phyloP scores from a whole-genome alignment of 2,329 filamentous ascomycete species.

The Botrytis pseudocinerea region DNA sequence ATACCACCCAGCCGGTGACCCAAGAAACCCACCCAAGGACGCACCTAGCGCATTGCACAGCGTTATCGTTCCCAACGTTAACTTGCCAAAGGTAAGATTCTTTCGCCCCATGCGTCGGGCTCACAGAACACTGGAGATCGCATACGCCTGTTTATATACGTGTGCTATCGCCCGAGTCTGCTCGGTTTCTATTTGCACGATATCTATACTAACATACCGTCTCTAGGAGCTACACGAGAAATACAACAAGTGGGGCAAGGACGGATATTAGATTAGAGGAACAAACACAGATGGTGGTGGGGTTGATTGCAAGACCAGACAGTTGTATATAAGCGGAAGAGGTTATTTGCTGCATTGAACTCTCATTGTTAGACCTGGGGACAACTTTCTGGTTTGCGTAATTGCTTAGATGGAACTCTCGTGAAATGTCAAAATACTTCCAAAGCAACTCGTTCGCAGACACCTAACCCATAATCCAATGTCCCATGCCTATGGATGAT shows the following conservation, averaged over 20 bases:
- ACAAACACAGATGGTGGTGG: slow-evolving; percentile 36
- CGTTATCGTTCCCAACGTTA: slow-evolving; percentile 91
- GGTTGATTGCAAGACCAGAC: slow-evolving; percentile 12
- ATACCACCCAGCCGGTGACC: slow-evolving; percentile 71
- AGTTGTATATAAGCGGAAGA: slow-evolving; percentile 34
- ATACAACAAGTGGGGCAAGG: slow-evolving; percentile 99
- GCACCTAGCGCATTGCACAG: slow-evolving; percentile 94
- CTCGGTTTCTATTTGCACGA: background rate
- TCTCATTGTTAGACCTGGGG: slow-evolving; percentile 3
- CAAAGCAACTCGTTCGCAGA: background rate
- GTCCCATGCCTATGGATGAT: background rate
- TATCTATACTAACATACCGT: slow-evolving; percentile 25
- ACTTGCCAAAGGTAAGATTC: slow-evolving; percentile 76
- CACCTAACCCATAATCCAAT: background rate
- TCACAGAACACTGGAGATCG: background rate
- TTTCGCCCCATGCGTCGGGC: too few species aligned
- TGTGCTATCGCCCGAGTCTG: background rate
- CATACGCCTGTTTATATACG: background rate
- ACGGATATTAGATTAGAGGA: slow-evolving; percentile 59
- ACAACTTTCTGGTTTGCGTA: background rate
- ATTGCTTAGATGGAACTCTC: background rate
- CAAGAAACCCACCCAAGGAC: slow-evolving; percentile 72
- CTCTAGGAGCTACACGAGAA: slow-evolving; percentile 83
- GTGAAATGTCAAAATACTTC: background rate
- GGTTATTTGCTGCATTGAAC: slow-evolving; percentile 11